Conservation (phyloP, 352 stramenopile species). For the Globisporangium nodosum region DNA sequence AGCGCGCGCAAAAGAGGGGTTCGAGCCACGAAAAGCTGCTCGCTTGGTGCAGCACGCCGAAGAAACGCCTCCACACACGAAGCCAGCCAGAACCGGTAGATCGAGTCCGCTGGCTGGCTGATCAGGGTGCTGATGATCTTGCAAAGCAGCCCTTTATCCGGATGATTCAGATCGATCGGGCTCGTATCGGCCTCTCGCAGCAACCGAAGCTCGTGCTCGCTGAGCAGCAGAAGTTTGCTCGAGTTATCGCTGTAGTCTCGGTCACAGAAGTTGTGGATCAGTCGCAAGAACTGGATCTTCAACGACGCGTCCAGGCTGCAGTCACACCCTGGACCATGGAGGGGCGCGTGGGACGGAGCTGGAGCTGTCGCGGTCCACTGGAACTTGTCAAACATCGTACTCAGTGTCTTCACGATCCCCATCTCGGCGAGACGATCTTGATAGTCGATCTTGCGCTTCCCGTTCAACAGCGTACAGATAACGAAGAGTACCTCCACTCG, state of each 20-base stretch:
- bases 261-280: constrained; percentile 97
- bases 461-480: constrained; percentile 93
- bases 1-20: constrained; percentile 86
- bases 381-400: constrained; percentile 94
- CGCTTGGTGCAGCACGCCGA: constrained; percentile 68
- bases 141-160: constrained; percentile 83
- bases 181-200: constrained; percentile 37
- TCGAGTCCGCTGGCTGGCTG: constrained; percentile 88
- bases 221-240: constrained; percentile 80
- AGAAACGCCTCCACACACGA: constrained; percentile 96
- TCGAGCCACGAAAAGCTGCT: constrained; percentile 90
- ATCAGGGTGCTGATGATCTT: constrained; percentile 90
- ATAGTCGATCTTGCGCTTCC: constrained; percentile 91
- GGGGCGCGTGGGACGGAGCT: constrained; percentile 38
- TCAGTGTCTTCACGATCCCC: constrained; percentile 88
- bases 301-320: constrained; percentile 93
- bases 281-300: constrained; percentile 93
- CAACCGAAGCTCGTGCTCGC: constrained; percentile 50
- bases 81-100: constrained; percentile 95
- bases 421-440: constrained; percentile 84
- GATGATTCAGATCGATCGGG: constrained; percentile 59
- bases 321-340: constrained; percentile 87
- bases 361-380: constrained; percentile 67
- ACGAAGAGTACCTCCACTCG: constrained; percentile 97
- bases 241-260: constrained; percentile 86